Base-by-base conservation (phyloP, 768 basidiomycete genomes). In the Psilocybe subaeruginosa region DNA sequence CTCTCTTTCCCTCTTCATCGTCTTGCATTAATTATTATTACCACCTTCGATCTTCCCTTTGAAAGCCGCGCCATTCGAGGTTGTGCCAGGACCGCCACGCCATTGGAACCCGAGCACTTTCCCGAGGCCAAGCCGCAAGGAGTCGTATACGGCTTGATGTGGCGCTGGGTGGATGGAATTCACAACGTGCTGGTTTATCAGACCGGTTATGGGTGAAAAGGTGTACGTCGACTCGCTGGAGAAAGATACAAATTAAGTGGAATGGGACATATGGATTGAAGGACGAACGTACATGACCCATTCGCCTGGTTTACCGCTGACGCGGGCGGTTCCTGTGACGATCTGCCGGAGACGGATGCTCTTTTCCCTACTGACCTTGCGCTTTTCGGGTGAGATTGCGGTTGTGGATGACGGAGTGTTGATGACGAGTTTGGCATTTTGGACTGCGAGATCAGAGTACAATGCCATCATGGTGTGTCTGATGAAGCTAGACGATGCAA, bases 91-190 rank as follows among this genome's bases (percentile, higher is more conserved):
- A 29, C 57, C 67, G 48, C 63, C 50, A 17, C 46, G 59, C 70
- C 66, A 65, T 4, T 71, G 73, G 56, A 75, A 66, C 19, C 78
- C 78, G 67, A 80, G 74, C 33, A 80, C 66, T 59, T 78, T 79
- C 29, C 29, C 37, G 3, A 39, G 17, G 47, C 74, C 77, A 39
- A 71, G 57, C 16, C 82, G 76, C 1, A 92, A 76, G 2, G 87
- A 82, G 58, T 89, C 85, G 67, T 88, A 91, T 2, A 88, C 88
- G 0, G 87, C 82, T 52, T 85, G 79, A 67, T 91, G 89, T 3
- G 92, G 92, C 1, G 88, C 87, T 0, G 92, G 92, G 48, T 87
- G 82, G 50, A 93, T 92, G n/a, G 87, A 88, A 69, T 93, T 84
- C 52, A 94, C 77, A 50, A 77, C 77, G 68, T 94, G 92, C 51